Conservation (phyloP, 495 filamentous ascomycete species). For the Penicillium chermesinum region DNA sequence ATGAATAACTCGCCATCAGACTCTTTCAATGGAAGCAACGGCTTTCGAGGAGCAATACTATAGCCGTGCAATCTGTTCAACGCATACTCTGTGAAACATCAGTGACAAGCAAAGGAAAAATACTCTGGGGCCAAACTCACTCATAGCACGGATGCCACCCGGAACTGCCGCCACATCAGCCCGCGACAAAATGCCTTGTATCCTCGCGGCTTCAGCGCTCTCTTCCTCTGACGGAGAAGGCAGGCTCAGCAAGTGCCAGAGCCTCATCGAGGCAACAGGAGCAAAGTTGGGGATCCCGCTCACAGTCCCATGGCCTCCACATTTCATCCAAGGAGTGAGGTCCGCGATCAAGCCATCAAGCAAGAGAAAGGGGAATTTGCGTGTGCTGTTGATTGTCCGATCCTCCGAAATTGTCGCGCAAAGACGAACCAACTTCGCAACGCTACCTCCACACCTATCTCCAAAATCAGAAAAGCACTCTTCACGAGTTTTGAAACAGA, state of each 20-base stretch:
- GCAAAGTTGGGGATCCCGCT: conserved; percentile 22
- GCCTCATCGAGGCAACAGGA: conserved; percentile 19
- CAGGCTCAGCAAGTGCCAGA: conserved; percentile 15
- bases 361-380: conserved; percentile 16
- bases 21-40: conserved; percentile 13
- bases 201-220: conserved; percentile 5
- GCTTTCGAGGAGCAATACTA: conserved; percentile 14
- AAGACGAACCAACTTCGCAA: conserved; percentile 15
- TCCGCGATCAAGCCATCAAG: conserved; percentile 19
- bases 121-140: neutral
- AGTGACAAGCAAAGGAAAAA: neutral
- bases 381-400: conserved; percentile 2
- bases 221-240: conserved; percentile 7
- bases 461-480: neutral
- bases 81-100: conserved; percentile 15
- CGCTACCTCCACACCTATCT: conserved; percentile 18
- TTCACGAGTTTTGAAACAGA: no score
- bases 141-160: conserved; percentile 20
- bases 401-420: conserved; percentile 10
- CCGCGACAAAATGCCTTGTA: conserved; percentile 14
- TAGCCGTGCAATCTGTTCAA: conserved; percentile 22
- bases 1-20: conserved; percentile 15
- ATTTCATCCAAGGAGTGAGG: conserved; percentile 20
- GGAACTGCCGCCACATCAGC: conserved; percentile 18
- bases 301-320: conserved; percentile 21